These are phyloP conservation scores for Pseudozyma sp. DNA, from an alignment of 1,284 basidiomycete species.

Conservation along the genomic window DNA sequence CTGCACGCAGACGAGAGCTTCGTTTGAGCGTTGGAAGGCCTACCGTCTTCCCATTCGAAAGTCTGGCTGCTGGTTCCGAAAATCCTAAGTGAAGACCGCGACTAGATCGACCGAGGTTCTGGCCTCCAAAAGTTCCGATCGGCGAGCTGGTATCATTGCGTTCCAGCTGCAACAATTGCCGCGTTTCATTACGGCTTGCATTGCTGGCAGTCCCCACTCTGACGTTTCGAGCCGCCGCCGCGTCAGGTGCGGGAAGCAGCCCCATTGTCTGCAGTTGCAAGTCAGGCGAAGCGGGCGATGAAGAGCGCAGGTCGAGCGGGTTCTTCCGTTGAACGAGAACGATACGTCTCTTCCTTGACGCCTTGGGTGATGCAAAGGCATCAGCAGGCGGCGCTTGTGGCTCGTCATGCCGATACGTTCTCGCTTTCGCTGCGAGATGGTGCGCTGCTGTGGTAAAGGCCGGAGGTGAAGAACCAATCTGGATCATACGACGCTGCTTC, in stretches of 20 bases:
- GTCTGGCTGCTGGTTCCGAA: not conserved
- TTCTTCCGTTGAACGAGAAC: slow-evolving; percentile 6
- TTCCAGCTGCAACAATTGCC: slow-evolving; percentile 11
- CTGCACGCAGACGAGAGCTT: not conserved
- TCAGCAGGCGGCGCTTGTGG: not conserved
- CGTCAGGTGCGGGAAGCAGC: not conserved
- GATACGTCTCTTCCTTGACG: slow-evolving; percentile 10
- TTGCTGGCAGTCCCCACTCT: too few species aligned
- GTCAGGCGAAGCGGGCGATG: slow-evolving; percentile 15
- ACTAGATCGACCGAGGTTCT: slow-evolving; percentile 5
- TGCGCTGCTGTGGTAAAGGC: slow-evolving; percentile 23
- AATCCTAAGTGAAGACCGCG: slow-evolving; percentile 1
- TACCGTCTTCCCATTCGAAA: slow-evolving; percentile 4
- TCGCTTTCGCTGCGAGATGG: slow-evolving; percentile 1
- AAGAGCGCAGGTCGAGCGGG: slow-evolving; percentile 22
- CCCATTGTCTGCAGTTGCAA: not conserved
- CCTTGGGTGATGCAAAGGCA: slow-evolving; percentile 11
- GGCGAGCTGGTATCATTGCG: slow-evolving; percentile 21
- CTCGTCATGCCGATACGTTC: not conserved
- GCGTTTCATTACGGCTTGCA: not conserved
- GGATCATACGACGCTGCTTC: slow-evolving; percentile 22
- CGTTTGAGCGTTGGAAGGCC: slow-evolving; percentile 1
- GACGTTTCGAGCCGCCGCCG: not conserved
- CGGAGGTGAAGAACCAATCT: slow-evolving; percentile 28
- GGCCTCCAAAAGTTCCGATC: slow-evolving; percentile 27